These are phyloP conservation scores for Fusarium coicis DNA, from an alignment of 2,329 filamentous ascomycete genomes.

Conservation along the genomic window DNA sequence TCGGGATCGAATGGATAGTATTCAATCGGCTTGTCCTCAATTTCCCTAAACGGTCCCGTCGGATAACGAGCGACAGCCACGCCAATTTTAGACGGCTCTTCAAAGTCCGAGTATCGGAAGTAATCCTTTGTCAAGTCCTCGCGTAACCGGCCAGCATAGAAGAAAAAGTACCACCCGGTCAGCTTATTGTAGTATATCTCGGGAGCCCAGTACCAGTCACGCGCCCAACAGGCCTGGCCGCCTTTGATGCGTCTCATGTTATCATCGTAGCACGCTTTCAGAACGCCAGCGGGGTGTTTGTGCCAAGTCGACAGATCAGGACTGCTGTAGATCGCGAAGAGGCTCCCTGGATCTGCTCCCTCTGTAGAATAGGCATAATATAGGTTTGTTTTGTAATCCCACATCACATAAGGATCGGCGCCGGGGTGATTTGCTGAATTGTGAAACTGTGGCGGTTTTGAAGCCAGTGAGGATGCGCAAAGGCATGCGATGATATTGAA, in stretches of 20 bases:
- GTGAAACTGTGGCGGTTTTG: slow-evolving; percentile 46
- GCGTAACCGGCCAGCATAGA: slow-evolving; percentile 50
- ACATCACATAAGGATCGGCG: slow-evolving; percentile 49
- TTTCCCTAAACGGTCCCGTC: slow-evolving; percentile 49
- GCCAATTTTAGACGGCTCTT: slow-evolving; percentile 51
- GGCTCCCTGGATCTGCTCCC: slow-evolving; percentile 46
- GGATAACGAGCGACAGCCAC: slow-evolving; percentile 50
- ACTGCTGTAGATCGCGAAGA: slow-evolving; percentile 51
- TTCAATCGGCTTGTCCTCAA: slow-evolving; percentile 46
- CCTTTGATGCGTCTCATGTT: slow-evolving; percentile 44
- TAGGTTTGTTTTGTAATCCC: slow-evolving; percentile 43
- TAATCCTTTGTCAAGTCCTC: slow-evolving; percentile 48
- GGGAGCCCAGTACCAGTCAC: slow-evolving; percentile 52
- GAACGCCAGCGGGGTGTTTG: slow-evolving; percentile 46
- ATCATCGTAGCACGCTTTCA: slow-evolving; percentile 48
- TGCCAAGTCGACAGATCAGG: slow-evolving; percentile 52
- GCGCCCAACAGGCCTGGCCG: slow-evolving; percentile 51
- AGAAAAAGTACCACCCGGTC: slow-evolving; percentile 53
- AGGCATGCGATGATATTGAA: neutral
- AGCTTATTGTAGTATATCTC: slow-evolving; percentile 51
- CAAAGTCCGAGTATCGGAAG: slow-evolving; percentile 50
- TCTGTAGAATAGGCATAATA: slow-evolving; percentile 53
- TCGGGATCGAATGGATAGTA: slow-evolving; percentile 51
- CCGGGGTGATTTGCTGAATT: slow-evolving; percentile 48
- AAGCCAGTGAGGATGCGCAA: slow-evolving; percentile 1